Evolutionary conservation across 2,329 filamentous ascomycete genomes (phyloP).

Genomic region (Neurospora sp.): DNA sequence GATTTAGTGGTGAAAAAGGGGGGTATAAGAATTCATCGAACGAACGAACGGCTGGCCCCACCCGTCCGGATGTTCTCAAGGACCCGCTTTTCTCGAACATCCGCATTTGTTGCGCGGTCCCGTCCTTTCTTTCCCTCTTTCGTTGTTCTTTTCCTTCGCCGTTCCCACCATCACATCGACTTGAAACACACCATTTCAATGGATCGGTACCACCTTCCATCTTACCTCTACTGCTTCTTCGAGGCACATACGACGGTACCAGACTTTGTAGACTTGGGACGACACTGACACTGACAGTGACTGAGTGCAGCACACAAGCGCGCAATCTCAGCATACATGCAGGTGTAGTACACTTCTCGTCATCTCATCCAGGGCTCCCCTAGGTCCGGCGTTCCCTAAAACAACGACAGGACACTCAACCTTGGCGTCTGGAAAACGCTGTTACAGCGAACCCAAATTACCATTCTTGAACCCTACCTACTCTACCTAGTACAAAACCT

Average conservation of each 20-base stretch:
- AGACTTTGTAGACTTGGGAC: neutral
- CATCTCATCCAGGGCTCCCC: neutral
- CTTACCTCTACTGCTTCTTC: neutral
- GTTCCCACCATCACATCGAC: neutral
- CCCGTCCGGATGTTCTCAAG: neutral
- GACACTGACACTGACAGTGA: neutral
- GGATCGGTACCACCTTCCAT: neutral
- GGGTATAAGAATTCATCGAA: neutral
- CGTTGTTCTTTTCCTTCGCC: neutral
- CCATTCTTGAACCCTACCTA: neutral
- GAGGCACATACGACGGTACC: neutral
- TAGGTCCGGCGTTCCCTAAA: neutral
- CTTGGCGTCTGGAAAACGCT: neutral
- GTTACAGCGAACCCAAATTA: neutral
- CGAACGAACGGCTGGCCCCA: neutral
- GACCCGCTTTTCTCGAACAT: neutral
- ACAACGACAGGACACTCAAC: neutral
- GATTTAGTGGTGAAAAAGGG: neutral
- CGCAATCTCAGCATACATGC: neutral
- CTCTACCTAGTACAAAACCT: neutral
- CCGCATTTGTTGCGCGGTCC: neutral
- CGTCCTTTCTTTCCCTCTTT: neutral
- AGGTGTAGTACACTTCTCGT: neutral
- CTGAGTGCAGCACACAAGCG: neutral
- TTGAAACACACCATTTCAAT: neutral